phyloP scores from a whole-genome alignment of 805 yeast genomes.

The Maudiozyma serrabonitensis region DNA sequence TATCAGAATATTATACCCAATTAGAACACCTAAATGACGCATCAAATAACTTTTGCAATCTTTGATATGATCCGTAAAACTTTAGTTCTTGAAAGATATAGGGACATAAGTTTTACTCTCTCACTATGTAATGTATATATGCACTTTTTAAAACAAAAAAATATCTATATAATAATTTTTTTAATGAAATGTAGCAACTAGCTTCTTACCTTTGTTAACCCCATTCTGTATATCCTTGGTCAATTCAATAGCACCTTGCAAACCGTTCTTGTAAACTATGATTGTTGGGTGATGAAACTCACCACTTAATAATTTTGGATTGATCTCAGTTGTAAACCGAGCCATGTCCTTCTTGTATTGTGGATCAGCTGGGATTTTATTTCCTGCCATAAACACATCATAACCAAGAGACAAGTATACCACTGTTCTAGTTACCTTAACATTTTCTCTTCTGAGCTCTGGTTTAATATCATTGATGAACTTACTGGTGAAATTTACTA shows the following conservation, averaged over 20 bases:
- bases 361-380: slow-evolving; percentile 18
- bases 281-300: slow-evolving; percentile 25
- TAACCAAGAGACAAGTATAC: slow-evolving; percentile 33
- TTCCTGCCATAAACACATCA: slow-evolving; percentile 26
- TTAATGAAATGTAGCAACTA: slow-evolving; percentile 13
- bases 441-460: slow-evolving; percentile 28
- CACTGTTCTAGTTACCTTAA: slow-evolving; percentile 28
- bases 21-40: no score
- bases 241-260: slow-evolving; percentile 18
- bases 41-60: no score
- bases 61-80: no score
- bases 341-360: slow-evolving; percentile 23
- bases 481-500: slow-evolving; percentile 29
- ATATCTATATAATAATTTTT: background rate
- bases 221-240: slow-evolving; percentile 16
- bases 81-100: no score
- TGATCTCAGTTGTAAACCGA: slow-evolving; percentile 14
- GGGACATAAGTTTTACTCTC: no score
- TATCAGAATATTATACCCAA: no score
- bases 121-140: no score
- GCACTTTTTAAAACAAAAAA: no score
- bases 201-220: slow-evolving; percentile 22
- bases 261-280: slow-evolving; percentile 22
- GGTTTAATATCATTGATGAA: slow-evolving; percentile 21
- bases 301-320: slow-evolving; percentile 13